Conservation (phyloP, 768 basidiomycete species). For the Mycena polygramma region DNA sequence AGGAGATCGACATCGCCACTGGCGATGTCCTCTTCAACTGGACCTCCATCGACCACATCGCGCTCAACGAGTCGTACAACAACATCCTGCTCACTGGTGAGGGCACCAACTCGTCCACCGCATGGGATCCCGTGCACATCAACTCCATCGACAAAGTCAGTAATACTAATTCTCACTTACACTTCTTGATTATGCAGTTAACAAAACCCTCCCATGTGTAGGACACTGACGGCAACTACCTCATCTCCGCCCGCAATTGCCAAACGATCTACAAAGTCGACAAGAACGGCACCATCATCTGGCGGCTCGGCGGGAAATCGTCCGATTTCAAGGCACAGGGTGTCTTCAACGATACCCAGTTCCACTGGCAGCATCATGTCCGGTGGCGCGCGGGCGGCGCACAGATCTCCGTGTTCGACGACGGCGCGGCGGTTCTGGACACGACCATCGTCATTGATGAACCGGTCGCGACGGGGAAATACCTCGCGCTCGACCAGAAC, state of each 20-base stretch:
- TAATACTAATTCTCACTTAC: background rate
- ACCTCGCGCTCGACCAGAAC: background rate
- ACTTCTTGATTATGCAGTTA: too few relatives aligned
- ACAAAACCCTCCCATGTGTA: background rate
- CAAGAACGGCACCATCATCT: slow-evolving; percentile 33
- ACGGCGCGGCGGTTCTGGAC: slow-evolving; percentile 21
- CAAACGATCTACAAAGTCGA: slow-evolving; percentile 33
- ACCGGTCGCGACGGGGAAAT: slow-evolving; percentile 9
- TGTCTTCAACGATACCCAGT: slow-evolving; percentile 18
- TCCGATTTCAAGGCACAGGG: slow-evolving; percentile 23
- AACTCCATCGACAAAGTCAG: slow-evolving; percentile 27
- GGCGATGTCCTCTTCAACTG: slow-evolving; percentile 22
- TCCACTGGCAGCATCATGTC: slow-evolving; percentile 39
- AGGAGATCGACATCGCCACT: slow-evolving; percentile 21
- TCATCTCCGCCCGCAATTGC: slow-evolving; percentile 34
- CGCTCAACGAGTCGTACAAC: slow-evolving; percentile 21
- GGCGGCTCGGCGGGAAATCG: slow-evolving; percentile 36
- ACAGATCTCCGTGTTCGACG: slow-evolving; percentile 24
- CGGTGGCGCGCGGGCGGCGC: slow-evolving; percentile 29
- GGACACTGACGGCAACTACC: slow-evolving; percentile 34
- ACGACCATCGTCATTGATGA: slow-evolving; percentile 6
- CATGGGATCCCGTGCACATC: slow-evolving; percentile 25
- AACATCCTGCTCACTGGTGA: background rate
- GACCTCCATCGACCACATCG: slow-evolving; percentile 29
- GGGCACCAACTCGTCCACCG: background rate